Base-by-base conservation (phyloP, 2,329 filamentous ascomycete genomes). In the Hyphodiscus sp. region DNA sequence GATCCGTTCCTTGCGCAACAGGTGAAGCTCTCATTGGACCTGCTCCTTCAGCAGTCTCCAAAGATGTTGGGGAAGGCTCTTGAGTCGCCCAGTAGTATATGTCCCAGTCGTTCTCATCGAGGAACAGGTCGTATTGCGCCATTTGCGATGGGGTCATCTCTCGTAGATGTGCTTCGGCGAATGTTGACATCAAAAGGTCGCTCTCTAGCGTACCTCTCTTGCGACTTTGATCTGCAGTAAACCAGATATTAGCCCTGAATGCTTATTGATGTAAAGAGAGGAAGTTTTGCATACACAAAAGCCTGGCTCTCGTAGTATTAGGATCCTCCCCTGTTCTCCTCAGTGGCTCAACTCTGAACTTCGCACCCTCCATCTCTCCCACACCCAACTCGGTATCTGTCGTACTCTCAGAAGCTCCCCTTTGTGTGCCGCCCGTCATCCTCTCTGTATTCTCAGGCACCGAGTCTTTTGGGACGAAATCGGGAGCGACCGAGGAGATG, bases 61-160 rank as follows among this genome's bases (percentile, higher is more conserved):
- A 70, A 33, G 82, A 78, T n/a, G 79, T 79, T 1, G 77, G 74
- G 4, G 80, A 73, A 13, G 85, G 78, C 63, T 90, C 84, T 72
- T 99, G 94, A 16, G 94, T 99, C 2, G 89, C 90, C 94, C 94
- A 99, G 79, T 99, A 99, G 78, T 99, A 99, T 58, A 99, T 96
- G 70, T 99, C 94, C 94, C 94, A 99, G 75, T 99, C 94, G 72
- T 99, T 99, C 74, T 99, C 94, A 72, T 99, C 94, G 53, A 99
- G 83, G 76, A 99, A 95, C 26, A 80, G 76, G 70, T 97, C 92
- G 75, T 94, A 97, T 71, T 95, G 82, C 63, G 81, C 73, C 63
- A 97, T 83, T 68, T 95, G 87, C 49, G 77, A 71, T 6, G 76
- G 71, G 1, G 80, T 81, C 89, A 99, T 95, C 57, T 74, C 75